Evolutionary conservation across 768 basidiomycete species (phyloP).

Genomic region (Russula abietina): DNA sequence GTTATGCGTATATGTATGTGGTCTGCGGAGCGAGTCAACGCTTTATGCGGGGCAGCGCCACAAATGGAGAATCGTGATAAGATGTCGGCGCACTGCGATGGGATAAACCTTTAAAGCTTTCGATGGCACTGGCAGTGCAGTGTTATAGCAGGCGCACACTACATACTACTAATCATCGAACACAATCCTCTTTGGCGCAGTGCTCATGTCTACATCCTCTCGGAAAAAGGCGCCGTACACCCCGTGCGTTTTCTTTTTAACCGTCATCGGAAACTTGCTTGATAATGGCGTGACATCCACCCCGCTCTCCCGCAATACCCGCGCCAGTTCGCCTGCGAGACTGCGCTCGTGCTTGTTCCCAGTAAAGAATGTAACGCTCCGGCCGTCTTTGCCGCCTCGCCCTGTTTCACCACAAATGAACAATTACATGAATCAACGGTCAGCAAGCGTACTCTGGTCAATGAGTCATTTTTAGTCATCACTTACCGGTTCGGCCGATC

Average conservation of each 20-base stretch:
- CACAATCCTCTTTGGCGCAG: conserved; percentile 70
- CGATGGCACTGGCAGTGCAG: too few species aligned
- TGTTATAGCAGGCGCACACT: too few species aligned
- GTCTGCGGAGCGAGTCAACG: background rate
- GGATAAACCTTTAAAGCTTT: too few species aligned
- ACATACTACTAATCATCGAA: conserved; percentile 42
- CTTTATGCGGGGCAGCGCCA: too few species aligned
- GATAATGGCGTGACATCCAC: conserved; percentile 71
- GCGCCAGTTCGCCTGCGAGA: conserved; percentile 88
- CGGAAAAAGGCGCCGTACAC: conserved; percentile 85
- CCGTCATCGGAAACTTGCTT: conserved; percentile 88
- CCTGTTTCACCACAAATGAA: conserved; percentile 38
- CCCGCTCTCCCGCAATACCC: conserved; percentile 83
- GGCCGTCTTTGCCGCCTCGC: conserved; percentile 83
- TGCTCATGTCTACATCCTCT: conserved; percentile 55
- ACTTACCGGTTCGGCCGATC: conserved; percentile 78
- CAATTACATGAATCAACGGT: too few species aligned
- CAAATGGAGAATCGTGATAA: too few species aligned
- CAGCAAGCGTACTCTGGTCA: too few species aligned
- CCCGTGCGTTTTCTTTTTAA: conserved; percentile 92
- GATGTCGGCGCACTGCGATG: too few species aligned
- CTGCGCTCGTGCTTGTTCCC: conserved; percentile 81
- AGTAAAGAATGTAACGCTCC: conserved; percentile 95
- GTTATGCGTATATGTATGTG: background rate
- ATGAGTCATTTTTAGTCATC: background rate